These are phyloP conservation scores for Aureobasidium uvarum DNA, from an alignment of 2,329 filamentous ascomycete genomes.

Conservation along the genomic window DNA sequence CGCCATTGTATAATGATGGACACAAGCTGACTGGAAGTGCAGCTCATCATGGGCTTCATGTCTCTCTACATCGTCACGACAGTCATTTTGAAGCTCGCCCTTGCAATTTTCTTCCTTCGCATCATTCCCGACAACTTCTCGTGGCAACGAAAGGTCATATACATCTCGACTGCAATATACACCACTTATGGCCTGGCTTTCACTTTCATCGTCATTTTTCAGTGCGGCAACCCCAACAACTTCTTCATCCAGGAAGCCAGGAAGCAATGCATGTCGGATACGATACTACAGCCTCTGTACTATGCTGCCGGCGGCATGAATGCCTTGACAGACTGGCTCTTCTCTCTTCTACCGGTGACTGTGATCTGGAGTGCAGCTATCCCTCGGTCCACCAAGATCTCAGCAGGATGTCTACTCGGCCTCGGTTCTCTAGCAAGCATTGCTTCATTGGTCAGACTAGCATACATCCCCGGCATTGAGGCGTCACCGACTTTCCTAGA, in stretches of 20 bases:
- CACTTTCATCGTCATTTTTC: slow-evolving; percentile 49
- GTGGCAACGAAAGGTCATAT: slow-evolving; percentile 36
- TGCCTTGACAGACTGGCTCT: slow-evolving; percentile 40
- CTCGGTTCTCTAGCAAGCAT: slow-evolving; percentile 39
- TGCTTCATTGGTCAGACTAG: slow-evolving; percentile 32
- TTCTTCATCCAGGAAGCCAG: slow-evolving; percentile 31
- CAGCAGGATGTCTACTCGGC: slow-evolving; percentile 43
- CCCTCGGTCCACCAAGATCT: slow-evolving; percentile 44
- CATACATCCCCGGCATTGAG: slow-evolving; percentile 31
- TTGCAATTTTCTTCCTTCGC: slow-evolving; percentile 44
- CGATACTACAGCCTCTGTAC: slow-evolving; percentile 32
- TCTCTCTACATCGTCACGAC: slow-evolving; percentile 45
- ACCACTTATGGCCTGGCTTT: slow-evolving; percentile 50
- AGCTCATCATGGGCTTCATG: slow-evolving; percentile 48
- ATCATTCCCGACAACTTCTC: slow-evolving; percentile 34
- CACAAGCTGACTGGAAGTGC: slow-evolving; percentile 47
- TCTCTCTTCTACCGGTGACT: slow-evolving; percentile 40
- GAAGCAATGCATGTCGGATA: slow-evolving; percentile 30
- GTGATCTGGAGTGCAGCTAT: slow-evolving; percentile 31
- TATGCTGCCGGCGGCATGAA: slow-evolving; percentile 38
- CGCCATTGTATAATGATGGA: slow-evolving; percentile 33
- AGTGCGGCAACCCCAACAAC: slow-evolving; percentile 35
- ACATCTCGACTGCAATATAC: slow-evolving; percentile 33
- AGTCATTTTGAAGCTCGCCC: slow-evolving; percentile 45
- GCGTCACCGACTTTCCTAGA: slow-evolving; percentile 32